Percentiles rank a stretch among this genome's conserved stretches.
phyloP scores from a whole-genome alignment of 441 rosid species.

The Rhodomyrtus psidioides region DNA sequence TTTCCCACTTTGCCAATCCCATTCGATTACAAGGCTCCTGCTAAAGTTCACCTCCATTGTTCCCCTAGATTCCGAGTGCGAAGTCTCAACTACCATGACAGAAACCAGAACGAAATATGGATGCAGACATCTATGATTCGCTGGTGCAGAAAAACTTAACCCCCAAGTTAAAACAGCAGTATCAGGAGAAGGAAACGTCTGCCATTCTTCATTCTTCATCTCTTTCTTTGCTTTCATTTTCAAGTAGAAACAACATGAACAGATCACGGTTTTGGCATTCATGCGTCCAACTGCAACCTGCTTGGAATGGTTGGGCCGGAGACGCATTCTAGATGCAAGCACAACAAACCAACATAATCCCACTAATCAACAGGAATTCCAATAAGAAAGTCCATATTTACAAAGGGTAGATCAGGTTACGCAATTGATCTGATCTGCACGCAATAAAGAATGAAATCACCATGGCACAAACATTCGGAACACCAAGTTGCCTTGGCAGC shows the following conservation, averaged over 20 bases:
- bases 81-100: too few relatives aligned
- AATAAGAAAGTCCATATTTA: neutral
- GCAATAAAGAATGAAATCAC: conserved; percentile 24
- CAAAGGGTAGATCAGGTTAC: neutral
- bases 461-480: conserved; percentile 14
- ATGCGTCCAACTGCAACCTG: neutral
- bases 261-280: neutral
- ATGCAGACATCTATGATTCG: too few relatives aligned
- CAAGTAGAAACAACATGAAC: neutral
- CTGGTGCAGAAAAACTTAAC: too few relatives aligned
- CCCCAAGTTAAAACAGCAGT: neutral
- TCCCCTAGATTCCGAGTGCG: too few relatives aligned
- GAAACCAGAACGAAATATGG: too few relatives aligned
- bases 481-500: conserved; percentile 21
- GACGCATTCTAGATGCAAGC: neutral
- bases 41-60: too few relatives aligned
- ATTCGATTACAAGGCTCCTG: too few relatives aligned
- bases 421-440: neutral
- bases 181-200: neutral
- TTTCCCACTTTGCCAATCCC: neutral
- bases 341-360: neutral
- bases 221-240: neutral
- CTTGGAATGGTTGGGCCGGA: neutral
- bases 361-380: neutral
- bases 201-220: neutral